Percentiles rank a stretch among this genome's conserved stretches.
These are phyloP conservation scores for Arabidopsis lyrata DNA, from an alignment of 441 rosid species.

Conservation along the genomic window DNA sequence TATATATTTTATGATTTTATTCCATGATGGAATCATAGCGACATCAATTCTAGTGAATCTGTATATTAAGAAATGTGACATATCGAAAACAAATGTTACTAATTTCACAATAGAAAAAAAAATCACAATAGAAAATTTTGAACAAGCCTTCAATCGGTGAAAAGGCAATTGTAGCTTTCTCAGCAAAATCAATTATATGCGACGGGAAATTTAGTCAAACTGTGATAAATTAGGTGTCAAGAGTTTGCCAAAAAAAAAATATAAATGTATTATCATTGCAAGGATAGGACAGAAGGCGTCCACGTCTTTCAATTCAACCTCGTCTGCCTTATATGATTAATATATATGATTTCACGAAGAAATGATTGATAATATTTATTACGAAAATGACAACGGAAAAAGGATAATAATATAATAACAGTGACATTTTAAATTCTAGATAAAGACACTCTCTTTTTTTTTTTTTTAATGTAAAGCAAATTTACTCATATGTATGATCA, in stretches of 20 bases:
- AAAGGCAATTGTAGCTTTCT: background rate
- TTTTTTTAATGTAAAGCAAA: background rate
- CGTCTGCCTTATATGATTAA: background rate
- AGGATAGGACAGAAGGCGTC: slow-evolving; percentile 20
- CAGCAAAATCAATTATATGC: background rate
- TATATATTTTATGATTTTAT: background rate
- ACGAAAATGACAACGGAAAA: background rate
- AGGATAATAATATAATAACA: background rate
- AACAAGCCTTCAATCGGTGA: background rate
- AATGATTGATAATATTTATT: slow-evolving; percentile 13
- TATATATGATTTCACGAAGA: background rate
- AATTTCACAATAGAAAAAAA: background rate
- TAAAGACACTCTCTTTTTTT: background rate
- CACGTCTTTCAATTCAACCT: slow-evolving; percentile 26
- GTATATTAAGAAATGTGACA: background rate
- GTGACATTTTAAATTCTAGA: background rate
- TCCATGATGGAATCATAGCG: background rate
- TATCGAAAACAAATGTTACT: background rate
- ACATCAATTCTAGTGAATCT: background rate
- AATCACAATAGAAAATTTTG: background rate
- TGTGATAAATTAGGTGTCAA: slow-evolving; percentile 9
- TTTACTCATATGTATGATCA: too few relatives aligned
- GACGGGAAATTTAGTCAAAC: background rate
- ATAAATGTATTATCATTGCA: background rate
- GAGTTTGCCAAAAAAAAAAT: background rate